A percentile compares a stretch with the other conserved stretches of the same genome.
phyloP scores from a whole-genome alignment of 1,139 yeast species.

The Lodderomyces pseudojiufengensis region DNA sequence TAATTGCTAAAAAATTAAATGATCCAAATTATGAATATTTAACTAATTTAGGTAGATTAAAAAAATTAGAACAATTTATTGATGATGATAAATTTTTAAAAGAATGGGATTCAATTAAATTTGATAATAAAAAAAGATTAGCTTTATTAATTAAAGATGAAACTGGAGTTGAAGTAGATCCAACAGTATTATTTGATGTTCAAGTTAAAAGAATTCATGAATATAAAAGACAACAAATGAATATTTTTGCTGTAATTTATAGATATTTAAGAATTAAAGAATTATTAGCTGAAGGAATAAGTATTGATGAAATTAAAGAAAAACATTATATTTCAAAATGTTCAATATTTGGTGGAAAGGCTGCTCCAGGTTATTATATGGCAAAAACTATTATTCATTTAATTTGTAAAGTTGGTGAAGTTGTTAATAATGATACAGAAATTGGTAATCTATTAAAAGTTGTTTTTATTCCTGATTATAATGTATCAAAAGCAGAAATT shows the following conservation, averaged over 20 bases:
- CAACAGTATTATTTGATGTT: constrained; percentile 76
- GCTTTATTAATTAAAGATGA: constrained; percentile 66
- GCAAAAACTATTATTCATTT: constrained; percentile 88
- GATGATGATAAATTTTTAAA: constrained; percentile 67
- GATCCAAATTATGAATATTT: constrained; percentile 61
- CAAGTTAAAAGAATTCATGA: constrained; percentile 96
- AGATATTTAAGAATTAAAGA: constrained; percentile 76
- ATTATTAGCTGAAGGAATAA: constrained; percentile 45
- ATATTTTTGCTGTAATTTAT: constrained; percentile 83
- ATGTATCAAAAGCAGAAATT: constrained; percentile 90
- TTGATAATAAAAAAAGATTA: constrained; percentile 63
- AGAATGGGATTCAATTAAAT: constrained; percentile 71
- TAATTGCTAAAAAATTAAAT: constrained; percentile 71
- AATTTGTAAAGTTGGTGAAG: constrained; percentile 76
- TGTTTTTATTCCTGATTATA: constrained; percentile 86
- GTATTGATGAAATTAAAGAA: constrained; percentile 55
- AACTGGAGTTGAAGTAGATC: constrained; percentile 68
- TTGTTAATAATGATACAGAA: constrained; percentile 73
- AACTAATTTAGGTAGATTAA: constrained; percentile 65
- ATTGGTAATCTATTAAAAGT: constrained; percentile 78
- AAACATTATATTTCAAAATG: constrained; percentile 71
- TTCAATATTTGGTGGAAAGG: constrained; percentile 86
- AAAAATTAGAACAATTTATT: constrained; percentile 61
- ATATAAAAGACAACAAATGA: constrained; percentile 92
- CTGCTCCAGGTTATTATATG: constrained; percentile 96